Percentiles rank a stretch among this genome's conserved stretches.
These are phyloP conservation scores for Bruguiera parviflora DNA, from an alignment of 345 rosid species.

Conservation along the genomic window DNA sequence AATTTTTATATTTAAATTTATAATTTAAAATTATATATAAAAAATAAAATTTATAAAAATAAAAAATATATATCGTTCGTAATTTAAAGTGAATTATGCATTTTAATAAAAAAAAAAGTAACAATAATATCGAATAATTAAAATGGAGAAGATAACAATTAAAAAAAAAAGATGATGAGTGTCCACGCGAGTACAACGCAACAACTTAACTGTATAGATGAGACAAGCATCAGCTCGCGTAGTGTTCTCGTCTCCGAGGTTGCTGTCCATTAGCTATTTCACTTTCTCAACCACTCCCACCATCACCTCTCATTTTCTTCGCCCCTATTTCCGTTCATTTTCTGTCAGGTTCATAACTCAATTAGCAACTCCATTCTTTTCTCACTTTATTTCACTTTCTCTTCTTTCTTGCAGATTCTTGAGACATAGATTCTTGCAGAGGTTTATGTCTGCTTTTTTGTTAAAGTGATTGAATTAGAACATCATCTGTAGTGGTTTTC, in stretches of 20 bases:
- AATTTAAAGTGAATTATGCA: no score
- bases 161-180: no score
- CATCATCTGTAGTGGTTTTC: background rate
- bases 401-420: no score
- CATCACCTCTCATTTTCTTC: background rate
- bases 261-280: background rate
- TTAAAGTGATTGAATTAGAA: background rate
- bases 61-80: no score
- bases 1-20: no score
- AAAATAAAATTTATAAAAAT: no score
- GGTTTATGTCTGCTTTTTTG: background rate
- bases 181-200: background rate
- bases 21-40: no score
- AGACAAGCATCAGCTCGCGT: conserved; percentile 6
- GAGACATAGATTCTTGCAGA: background rate
- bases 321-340: conserved; percentile 1
- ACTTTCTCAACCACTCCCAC: background rate
- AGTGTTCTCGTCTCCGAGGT: conserved; percentile 9
- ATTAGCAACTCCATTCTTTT: background rate
- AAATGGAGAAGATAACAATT: no score
- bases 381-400: background rate
- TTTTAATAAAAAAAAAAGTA: no score
- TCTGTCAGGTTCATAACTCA: conserved; percentile 4
- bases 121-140: no score
- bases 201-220: conserved; percentile 9